Evolutionary conservation across 352 stramenopile species (phyloP), one percentile per base, ranked within the genome.

Genomic region (Pythium phragmiticola): DNA sequence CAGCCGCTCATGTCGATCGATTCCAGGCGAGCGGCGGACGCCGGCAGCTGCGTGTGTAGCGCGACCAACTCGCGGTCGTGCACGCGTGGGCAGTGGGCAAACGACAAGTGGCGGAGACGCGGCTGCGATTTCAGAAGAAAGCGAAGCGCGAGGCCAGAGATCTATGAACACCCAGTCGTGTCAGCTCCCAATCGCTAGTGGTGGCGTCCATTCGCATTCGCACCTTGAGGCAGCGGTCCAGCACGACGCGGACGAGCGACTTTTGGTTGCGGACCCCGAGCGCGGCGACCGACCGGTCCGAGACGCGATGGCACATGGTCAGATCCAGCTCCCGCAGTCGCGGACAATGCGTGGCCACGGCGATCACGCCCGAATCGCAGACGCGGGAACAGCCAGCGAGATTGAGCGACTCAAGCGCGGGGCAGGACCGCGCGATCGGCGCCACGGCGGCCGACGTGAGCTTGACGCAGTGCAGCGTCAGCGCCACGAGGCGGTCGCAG

Each of bases 251-350:
- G 2, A 65, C 36, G 1, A 92, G 57, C 8, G 75, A 81, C 54
- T 76, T 65, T 21, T 57, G 70, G 1, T 65, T 23, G 14, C 77
- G 77, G 26, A 85, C 57, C 11, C 72, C 78, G n/a, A 92, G 30
- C 0, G 75, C 79, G 7, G 85, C 67, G 1, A 91, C 69, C 13
- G 85, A 80, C 30, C 68, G 68, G 53, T 96, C 83, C 5, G 89
- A 92, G 52, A 97, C 63, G 0, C 80, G 72, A 50, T 91, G 84
- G 50, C 89, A 94, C 75, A 88, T 92, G 43, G 73, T 82, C 45
- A 97, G 58, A 65, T 97, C 82, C 16, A 97, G 60, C 11, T 72
- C 66, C 37, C 69, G 46, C 7, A 97, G 67, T 7, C 60, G 55
- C 0, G 34, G 43, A 53, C 81, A 89, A 56, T 87, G 70, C n/a